Evolutionary conservation across 192 early-diverging fungal genomes (phyloP).

Genomic region (Entomortierella chlamydospora): DNA sequence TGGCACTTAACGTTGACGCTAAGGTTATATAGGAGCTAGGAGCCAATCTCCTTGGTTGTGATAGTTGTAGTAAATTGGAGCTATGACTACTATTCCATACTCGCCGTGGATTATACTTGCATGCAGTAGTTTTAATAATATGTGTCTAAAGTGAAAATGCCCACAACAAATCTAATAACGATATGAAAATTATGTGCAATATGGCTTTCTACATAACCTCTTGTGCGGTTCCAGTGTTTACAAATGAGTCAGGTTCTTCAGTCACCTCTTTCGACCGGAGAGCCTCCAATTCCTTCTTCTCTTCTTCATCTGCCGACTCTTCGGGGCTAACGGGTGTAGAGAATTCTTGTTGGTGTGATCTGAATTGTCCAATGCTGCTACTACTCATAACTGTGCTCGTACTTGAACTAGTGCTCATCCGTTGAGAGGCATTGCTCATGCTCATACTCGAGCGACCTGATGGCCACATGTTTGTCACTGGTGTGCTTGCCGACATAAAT

Average conservation of each 20-base stretch:
- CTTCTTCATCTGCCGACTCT: conserved; percentile 15
- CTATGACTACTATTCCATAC: too few relatives aligned
- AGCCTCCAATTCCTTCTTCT: neutral
- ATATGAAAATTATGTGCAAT: neutral
- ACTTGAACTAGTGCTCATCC: conserved; percentile 46
- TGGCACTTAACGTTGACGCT: too few relatives aligned
- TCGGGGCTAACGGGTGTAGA: conserved; percentile 9
- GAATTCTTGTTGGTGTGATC: neutral
- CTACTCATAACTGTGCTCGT: conserved; percentile 10
- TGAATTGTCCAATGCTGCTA: neutral
- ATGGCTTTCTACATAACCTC: neutral
- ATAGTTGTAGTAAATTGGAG: too few relatives aligned
- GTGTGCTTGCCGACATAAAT: neutral
- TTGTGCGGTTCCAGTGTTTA: neutral
- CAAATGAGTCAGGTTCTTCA: conserved; percentile 15
- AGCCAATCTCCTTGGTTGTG: too few relatives aligned
- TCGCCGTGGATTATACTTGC: too few relatives aligned
- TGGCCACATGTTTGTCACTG: conserved; percentile 33
- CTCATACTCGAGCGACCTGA: conserved; percentile 47
- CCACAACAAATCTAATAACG: neutral
- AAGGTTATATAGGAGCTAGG: too few relatives aligned
- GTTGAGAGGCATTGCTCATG: conserved; percentile 14
- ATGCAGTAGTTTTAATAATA: too few relatives aligned
- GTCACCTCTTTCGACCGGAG: neutral
- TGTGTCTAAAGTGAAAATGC: neutral